A percentile compares a stretch with the other conserved stretches of the same genome.
Evolutionary conservation across 2,329 filamentous ascomycete genomes (phyloP).

Genomic region (Penicillium rolfsii): DNA sequence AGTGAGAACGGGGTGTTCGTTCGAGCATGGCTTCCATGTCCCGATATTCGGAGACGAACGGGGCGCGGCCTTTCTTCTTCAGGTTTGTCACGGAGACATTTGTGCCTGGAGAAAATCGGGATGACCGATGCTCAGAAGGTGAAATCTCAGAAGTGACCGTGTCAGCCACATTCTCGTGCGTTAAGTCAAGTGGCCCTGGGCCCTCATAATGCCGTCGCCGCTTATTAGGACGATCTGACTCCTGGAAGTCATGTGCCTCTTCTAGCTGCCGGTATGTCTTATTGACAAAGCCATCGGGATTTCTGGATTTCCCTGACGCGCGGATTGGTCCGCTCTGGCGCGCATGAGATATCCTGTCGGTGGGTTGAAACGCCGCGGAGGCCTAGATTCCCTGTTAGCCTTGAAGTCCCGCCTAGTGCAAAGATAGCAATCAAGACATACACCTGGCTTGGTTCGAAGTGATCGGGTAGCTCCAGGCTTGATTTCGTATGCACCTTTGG

Average conservation of each 20-base stretch:
- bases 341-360: slow-evolving; percentile 31
- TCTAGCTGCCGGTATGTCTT: slow-evolving; percentile 14
- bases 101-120: background rate
- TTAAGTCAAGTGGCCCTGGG: slow-evolving; percentile 16
- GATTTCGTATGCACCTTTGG: slow-evolving; percentile 33
- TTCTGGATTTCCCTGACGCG: slow-evolving; percentile 27
- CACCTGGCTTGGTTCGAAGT: slow-evolving; percentile 16
- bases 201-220: slow-evolving; percentile 33
- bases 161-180: slow-evolving; percentile 20
- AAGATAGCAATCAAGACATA: slow-evolving; percentile 14
- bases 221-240: slow-evolving; percentile 32
- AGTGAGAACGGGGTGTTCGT: background rate
- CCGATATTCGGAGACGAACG: slow-evolving; percentile 25
- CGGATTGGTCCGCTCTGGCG: slow-evolving; percentile 41
- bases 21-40: slow-evolving; percentile 26
- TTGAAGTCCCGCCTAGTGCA: slow-evolving; percentile 4
- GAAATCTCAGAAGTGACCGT: background rate
- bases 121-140: slow-evolving; percentile 2
- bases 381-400: slow-evolving; percentile 10
- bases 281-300: background rate
- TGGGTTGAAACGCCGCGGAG: slow-evolving; percentile 28
- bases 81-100: background rate
- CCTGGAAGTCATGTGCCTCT: slow-evolving; percentile 23
- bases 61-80: slow-evolving; percentile 3
- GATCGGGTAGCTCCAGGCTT: slow-evolving; percentile 30